Conservation (phyloP, 1,284 basidiomycete species). For the Psilocybe mexicana region DNA sequence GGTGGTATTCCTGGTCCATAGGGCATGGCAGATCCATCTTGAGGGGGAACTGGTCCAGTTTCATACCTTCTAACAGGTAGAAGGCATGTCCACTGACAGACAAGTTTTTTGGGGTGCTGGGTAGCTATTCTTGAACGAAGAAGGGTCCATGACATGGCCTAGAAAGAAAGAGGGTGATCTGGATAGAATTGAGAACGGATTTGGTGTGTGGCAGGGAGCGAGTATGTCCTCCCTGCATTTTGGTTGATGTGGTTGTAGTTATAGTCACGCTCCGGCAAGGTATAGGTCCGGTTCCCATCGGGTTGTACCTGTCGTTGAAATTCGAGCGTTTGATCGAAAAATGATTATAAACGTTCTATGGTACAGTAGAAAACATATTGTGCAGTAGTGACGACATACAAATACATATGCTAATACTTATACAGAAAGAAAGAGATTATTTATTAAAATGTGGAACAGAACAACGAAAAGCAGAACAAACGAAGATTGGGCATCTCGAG, state of each 20-base stretch:
- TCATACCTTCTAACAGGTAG: constrained; percentile 15
- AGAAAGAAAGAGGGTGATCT: background rate
- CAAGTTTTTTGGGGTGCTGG: background rate
- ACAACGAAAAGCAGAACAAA: too few species aligned
- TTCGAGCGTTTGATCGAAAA: too few species aligned
- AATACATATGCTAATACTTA: too few species aligned
- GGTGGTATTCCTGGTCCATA: constrained; percentile 61
- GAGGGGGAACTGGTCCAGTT: constrained; percentile 14
- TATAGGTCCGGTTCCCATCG: background rate
- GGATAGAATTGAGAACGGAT: background rate
- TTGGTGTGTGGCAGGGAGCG: background rate
- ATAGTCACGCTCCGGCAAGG: constrained; percentile 10
- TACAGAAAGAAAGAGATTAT: too few species aligned
- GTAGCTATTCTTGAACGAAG: background rate
- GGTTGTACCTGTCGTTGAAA: background rate
- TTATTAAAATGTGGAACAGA: too few species aligned
- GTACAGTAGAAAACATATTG: background rate
- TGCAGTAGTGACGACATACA: too few species aligned
- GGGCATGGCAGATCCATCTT: constrained; percentile 24
- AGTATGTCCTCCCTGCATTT: background rate
- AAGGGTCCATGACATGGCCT: constrained; percentile 14
- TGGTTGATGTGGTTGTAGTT: constrained; percentile 5
- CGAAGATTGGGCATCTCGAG: too few species aligned
- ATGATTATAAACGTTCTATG: background rate
- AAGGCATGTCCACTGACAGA: background rate